These are phyloP conservation scores for Curvularia lunata DNA, from an alignment of 2,329 filamentous ascomycete genomes.

Conservation along the genomic window DNA sequence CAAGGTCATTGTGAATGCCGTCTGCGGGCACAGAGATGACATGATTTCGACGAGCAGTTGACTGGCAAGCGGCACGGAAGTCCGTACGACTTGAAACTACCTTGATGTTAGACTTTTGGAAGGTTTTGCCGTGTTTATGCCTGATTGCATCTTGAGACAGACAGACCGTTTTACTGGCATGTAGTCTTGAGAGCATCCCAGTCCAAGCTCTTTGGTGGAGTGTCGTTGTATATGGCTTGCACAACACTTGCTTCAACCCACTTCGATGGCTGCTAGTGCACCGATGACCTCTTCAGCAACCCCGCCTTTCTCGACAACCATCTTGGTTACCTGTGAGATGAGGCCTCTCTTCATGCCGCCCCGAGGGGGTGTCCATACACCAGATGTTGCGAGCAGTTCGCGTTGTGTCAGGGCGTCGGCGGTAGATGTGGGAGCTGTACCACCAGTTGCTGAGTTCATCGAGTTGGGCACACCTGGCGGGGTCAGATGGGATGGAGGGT, in stretches of 20 bases:
- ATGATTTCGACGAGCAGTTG: constrained; percentile 1
- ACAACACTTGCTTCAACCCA: constrained; percentile 33
- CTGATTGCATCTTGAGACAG: not conserved
- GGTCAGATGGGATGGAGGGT: constrained; percentile 58
- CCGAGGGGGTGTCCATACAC: constrained; percentile 84
- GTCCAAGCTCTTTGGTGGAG: constrained; percentile 2
- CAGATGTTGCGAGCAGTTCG: constrained; percentile 64
- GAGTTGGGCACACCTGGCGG: constrained; percentile 56
- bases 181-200: constrained; percentile 3
- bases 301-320: constrained; percentile 76
- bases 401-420: constrained; percentile 54
- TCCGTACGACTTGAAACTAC: constrained; percentile 8
- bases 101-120: constrained; percentile 3
- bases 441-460: constrained; percentile 55
- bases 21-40: not conserved
- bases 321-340: constrained; percentile 75
- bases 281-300: constrained; percentile 86
- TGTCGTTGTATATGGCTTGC: constrained; percentile 3
- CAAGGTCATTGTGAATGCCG: not conserved
- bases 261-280: constrained; percentile 76
- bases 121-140: not conserved
- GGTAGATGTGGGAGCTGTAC: constrained; percentile 45
- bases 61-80: not conserved
- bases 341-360: constrained; percentile 81
- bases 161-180: not conserved